These are phyloP conservation scores for Chytriomyces sp. DNA, from an alignment of 192 early-diverging fungal genomes.

Conservation along the genomic window DNA sequence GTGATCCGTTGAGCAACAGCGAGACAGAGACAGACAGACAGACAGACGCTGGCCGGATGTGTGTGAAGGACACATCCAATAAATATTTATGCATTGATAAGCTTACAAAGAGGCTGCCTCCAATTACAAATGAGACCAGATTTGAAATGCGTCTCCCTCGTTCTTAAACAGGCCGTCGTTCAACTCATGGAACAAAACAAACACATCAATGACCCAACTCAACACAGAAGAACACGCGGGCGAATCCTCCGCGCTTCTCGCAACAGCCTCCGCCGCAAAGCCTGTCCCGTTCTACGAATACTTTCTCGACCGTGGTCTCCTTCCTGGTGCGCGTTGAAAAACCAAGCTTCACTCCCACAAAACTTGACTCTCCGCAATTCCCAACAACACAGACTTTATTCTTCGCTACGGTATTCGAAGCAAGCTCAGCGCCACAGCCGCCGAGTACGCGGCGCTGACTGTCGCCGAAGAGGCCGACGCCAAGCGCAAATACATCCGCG, in stretches of 20 bases:
- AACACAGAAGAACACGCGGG: too few species aligned
- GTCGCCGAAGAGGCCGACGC: conserved; percentile 22
- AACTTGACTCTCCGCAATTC: too few species aligned
- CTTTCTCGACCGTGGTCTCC: conserved; percentile 46
- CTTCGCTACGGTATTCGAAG: conserved; percentile 52
- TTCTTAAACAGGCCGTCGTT: not conserved
- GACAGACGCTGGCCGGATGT: too few species aligned
- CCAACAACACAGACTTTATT: conserved; percentile 53
- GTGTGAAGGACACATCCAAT: too few species aligned
- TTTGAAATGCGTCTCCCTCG: not conserved
- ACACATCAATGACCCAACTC: too few species aligned
- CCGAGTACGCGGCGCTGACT: not conserved
- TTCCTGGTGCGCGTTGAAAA: conserved; percentile 1
- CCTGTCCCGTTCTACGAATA: conserved; percentile 40
- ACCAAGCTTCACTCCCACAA: too few species aligned
- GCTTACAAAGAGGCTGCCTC: too few species aligned
- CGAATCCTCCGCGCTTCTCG: not conserved
- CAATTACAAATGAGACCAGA: not conserved
- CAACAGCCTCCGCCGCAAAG: not conserved
- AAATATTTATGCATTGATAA: too few species aligned
- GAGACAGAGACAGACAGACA: too few species aligned
- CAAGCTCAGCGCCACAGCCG: conserved; percentile 44
- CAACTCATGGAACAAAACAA: too few species aligned
- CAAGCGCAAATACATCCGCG: conserved; percentile 50
- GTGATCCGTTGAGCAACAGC: not conserved